These are phyloP conservation scores for Pythium pyrilobum DNA, from an alignment of 352 stramenopile genomes.

Conservation along the genomic window DNA sequence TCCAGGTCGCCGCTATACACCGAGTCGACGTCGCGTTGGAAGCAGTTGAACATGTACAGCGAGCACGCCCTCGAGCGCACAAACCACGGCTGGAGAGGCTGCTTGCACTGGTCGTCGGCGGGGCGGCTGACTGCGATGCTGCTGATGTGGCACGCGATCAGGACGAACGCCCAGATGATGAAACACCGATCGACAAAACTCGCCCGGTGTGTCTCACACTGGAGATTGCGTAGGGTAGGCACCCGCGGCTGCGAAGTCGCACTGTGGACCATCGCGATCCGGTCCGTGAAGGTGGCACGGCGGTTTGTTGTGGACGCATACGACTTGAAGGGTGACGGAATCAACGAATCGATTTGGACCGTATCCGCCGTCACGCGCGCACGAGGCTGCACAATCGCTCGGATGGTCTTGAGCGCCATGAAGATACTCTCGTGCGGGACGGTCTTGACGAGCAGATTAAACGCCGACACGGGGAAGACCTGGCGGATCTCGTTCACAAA, in stretches of 20 bases:
- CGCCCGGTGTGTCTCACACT: not conserved
- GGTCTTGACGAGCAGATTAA: conserved; percentile 8
- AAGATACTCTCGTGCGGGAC: conserved; percentile 18
- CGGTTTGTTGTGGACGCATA: too few relatives aligned
- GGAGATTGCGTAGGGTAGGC: not conserved
- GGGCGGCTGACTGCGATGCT: not conserved
- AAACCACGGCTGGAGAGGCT: conserved; percentile 10
- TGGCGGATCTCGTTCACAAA: conserved; percentile 14
- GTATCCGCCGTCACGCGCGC: too few relatives aligned
- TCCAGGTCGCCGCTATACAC: not conserved
- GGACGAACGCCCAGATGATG: not conserved
- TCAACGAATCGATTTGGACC: too few relatives aligned
- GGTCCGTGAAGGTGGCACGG: too few relatives aligned
- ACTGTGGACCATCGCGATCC: too few relatives aligned
- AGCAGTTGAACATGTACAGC: conserved; percentile 11
- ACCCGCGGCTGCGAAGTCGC: too few relatives aligned
- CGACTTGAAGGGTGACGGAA: too few relatives aligned
- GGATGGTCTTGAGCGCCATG: not conserved
- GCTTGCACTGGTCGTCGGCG: not conserved
- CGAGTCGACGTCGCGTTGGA: not conserved
- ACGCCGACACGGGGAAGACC: conserved; percentile 11
- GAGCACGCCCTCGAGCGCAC: not conserved
- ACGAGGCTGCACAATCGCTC: conserved; percentile 1
- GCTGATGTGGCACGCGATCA: conserved; percentile 2
- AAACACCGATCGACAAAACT: not conserved